Evolutionary conservation across 768 basidiomycete species (phyloP).

Genomic region (Sporobolomyces roseus): DNA sequence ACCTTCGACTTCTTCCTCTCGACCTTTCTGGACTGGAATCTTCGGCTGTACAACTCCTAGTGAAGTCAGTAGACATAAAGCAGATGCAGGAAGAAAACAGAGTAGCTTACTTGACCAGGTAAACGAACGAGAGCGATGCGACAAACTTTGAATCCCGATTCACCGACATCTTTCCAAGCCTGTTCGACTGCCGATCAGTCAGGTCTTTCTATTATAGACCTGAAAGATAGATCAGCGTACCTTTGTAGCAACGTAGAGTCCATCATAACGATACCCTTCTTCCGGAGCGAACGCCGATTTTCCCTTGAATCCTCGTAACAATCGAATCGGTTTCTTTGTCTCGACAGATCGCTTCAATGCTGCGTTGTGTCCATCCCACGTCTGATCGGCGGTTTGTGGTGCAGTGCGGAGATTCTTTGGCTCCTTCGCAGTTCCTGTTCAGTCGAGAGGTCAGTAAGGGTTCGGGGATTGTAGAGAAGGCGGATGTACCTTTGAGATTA

Average conservation of each 20-base stretch:
- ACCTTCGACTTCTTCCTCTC: not conserved
- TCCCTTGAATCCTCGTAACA: slow-evolving; percentile 75
- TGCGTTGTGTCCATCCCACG: slow-evolving; percentile 14
- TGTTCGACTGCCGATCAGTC: slow-evolving; percentile 65
- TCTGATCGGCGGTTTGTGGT: slow-evolving; percentile 59
- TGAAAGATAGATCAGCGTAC: not conserved
- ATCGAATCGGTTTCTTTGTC: slow-evolving; percentile 75
- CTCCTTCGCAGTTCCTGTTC: slow-evolving; percentile 61
- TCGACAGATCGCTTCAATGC: slow-evolving; percentile 68
- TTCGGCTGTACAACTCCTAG: not conserved
- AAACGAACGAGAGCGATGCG: slow-evolving; percentile 68
- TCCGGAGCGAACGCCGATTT: slow-evolving; percentile 45
- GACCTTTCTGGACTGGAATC: slow-evolving; percentile 14
- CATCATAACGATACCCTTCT: slow-evolving; percentile 80
- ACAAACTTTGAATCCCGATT: slow-evolving; percentile 67
- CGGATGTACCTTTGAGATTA: slow-evolving; percentile 62
- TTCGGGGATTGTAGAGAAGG: not conserved
- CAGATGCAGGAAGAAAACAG: not conserved
- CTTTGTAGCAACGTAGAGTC: slow-evolving; percentile 58
- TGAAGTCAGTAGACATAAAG: not conserved
- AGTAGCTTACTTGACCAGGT: slow-evolving; percentile 18
- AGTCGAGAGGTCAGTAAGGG: not conserved
- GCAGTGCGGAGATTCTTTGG: slow-evolving; percentile 91
- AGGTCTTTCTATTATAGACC: not conserved
- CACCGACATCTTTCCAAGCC: slow-evolving; percentile 53